Base-by-base conservation (phyloP, 2,329 filamentous ascomycete species). In the Talaromyces amestolkiae region DNA sequence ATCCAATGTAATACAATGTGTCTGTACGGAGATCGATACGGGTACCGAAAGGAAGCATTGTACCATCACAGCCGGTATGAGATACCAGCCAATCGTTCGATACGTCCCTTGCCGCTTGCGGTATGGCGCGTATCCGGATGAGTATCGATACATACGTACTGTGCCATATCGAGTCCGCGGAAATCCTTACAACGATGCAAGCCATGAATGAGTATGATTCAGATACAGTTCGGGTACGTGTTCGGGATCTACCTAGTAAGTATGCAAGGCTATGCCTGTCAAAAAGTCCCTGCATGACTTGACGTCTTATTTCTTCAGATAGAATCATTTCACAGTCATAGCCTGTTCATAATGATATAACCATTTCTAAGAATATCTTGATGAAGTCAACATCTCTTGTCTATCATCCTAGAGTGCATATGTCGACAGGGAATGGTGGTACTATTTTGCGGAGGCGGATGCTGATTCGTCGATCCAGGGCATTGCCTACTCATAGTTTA, bases 11-110 rank as follows among this genome's bases (percentile, higher is more conserved):
- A 24, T 56, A 39, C 53, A 11, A 11, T 22, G 33, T 37, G 37
- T 39, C n/a, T 15, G 33, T 37, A 24, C 33, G 10, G 31, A 17
- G 37, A 19, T 13, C 27, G 13, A 56, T 37, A 56, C 51, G 27
- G 27, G 49, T 33, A 53, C n/a, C 49, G n/a, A 11, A 39, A 56
- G 53, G 10, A 56, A 8, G 33, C 33, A 8, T 54, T 22, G 51
- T 17, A 37, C 37, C 15, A 37, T 22, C n/a, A 17, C 27, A 19
- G 51, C 59, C 64, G 59, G 64, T 24, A 65, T 49, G 31, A 65
- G 51, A 62, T 65, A 41, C 59, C 64, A 65, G 59, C 64, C 64
- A 62, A 65, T 62, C 19, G 41, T 62, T 58, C n/a, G 4, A 58
- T 37, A 53, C 31, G n/a, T 43, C 4, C 22, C 31, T 47, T 58